Percentiles rank a stretch among this genome's conserved stretches.
Evolutionary conservation across 1,284 basidiomycete genomes (phyloP).

Genomic region (Trichosporon ovoides): DNA sequence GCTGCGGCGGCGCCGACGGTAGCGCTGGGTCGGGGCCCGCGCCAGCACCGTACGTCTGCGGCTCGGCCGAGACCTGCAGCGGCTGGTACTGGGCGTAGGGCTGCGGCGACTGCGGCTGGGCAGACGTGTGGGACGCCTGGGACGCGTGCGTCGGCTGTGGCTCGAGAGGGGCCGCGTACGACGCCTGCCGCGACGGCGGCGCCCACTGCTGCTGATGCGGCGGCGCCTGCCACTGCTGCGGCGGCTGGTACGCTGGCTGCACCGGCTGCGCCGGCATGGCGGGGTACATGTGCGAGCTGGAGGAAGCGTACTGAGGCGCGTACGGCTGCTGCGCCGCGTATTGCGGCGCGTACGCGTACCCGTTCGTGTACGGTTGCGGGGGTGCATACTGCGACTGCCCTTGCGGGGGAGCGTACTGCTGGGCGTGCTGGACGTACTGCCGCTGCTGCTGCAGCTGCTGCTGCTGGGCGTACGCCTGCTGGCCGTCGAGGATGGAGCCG

Average conservation of each 20-base stretch:
- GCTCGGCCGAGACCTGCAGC: slow-evolving; percentile 9
- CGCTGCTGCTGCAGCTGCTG: slow-evolving; percentile 39
- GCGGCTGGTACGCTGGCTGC: slow-evolving; percentile 17
- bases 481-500: slow-evolving; percentile 78
- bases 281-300: slow-evolving; percentile 27
- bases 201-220: slow-evolving; percentile 30
- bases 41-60: slow-evolving; percentile 11
- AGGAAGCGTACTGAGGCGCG: slow-evolving; percentile 10
- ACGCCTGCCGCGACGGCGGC: slow-evolving; percentile 21
- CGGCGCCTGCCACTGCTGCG: slow-evolving; percentile 24
- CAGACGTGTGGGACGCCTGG: slow-evolving; percentile 59
- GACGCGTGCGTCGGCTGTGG: slow-evolving; percentile 16
- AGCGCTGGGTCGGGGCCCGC: slow-evolving; percentile 6
- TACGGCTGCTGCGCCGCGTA: slow-evolving; percentile 12
- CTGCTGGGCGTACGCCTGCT: slow-evolving; percentile 51
- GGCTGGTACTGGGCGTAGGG: slow-evolving; percentile 4
- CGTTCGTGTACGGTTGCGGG: slow-evolving; percentile 8
- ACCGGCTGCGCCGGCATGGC: slow-evolving; percentile 22
- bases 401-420: slow-evolving; percentile 11
- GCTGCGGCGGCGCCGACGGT: neutral
- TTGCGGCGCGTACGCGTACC: slow-evolving; percentile 9
- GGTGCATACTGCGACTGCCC: slow-evolving; percentile 9
- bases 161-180: slow-evolving; percentile 15
- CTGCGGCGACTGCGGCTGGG: slow-evolving; percentile 51
- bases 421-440: slow-evolving; percentile 22